A percentile compares a stretch with the other conserved stretches of the same genome.
These are phyloP conservation scores for Podaxis sp. DNA, from an alignment of 768 basidiomycete genomes.

Conservation along the genomic window DNA sequence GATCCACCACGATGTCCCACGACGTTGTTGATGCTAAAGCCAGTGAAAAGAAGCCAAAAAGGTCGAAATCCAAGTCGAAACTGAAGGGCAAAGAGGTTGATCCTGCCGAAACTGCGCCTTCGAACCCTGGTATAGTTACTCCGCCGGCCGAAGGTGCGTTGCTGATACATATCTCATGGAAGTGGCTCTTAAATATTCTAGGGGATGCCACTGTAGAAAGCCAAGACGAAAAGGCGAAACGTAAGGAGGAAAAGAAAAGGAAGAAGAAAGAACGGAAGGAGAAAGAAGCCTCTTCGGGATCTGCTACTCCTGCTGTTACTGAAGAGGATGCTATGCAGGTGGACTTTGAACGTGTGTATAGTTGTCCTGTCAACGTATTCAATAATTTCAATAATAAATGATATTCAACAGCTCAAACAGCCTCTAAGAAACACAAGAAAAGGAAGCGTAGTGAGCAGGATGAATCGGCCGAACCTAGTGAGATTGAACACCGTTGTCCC, in stretches of 20 bases:
- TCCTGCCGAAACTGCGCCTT: neutral
- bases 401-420: conserved; percentile 11
- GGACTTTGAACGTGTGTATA: conserved; percentile 24
- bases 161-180: neutral
- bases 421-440: conserved; percentile 30
- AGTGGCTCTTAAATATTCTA: conserved; percentile 16
- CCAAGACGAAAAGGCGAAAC: conserved; percentile 19
- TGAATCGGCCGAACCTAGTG: conserved; percentile 23
- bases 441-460: conserved; percentile 21
- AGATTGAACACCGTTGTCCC: conserved; percentile 22
- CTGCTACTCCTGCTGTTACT: conserved; percentile 11
- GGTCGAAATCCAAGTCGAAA: conserved; percentile 24
- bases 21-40: neutral
- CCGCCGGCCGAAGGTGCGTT: conserved; percentile 16
- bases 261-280: conserved; percentile 25
- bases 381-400: neutral
- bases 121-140: neutral
- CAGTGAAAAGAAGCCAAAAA: conserved; percentile 25
- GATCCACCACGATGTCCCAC: neutral
- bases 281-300: conserved; percentile 16
- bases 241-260: conserved; percentile 24
- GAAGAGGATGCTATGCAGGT: conserved; percentile 15
- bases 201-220: conserved; percentile 1
- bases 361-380: neutral
- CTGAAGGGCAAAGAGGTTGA: conserved; percentile 21